Percentiles rank a stretch among this genome's conserved stretches.
Conservation (phyloP, 2,329 filamentous ascomycete genomes). For the Cladobotryum protrusum region DNA sequence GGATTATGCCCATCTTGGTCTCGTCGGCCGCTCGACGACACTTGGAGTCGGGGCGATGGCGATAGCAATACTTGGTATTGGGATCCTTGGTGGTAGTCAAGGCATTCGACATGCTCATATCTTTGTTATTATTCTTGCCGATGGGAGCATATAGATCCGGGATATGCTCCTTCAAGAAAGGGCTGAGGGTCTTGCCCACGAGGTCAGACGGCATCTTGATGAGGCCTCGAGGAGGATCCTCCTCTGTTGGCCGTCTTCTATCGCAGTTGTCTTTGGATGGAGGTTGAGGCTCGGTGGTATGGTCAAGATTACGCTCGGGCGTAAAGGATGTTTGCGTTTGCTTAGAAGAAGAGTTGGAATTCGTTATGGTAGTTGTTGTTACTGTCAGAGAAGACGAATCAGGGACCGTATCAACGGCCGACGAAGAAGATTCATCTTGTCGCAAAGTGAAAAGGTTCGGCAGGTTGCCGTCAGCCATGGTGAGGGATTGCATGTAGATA, state of each 20-base stretch:
- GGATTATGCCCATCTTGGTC: conserved; percentile 90
- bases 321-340: not conserved
- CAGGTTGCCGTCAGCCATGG: conserved; percentile 6
- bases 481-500: conserved; percentile 12
- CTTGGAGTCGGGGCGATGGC: conserved; percentile 88
- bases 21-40: conserved; percentile 91
- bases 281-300: conserved; percentile 16
- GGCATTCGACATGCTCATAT: conserved; percentile 14
- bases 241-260: conserved; percentile 43
- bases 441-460: not conserved
- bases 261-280: conserved; percentile 43
- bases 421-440: conserved; percentile 3
- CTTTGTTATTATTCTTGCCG: conserved; percentile 46
- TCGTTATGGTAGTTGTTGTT: not conserved
- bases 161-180: conserved; percentile 87
- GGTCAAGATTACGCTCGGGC: not conserved
- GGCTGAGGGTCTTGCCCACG: conserved; percentile 71
- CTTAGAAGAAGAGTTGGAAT: not conserved
- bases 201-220: conserved; percentile 58
- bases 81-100: conserved; percentile 42
- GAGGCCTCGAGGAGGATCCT: conserved; percentile 37
- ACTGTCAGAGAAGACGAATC: not conserved
- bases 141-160: conserved; percentile 81
- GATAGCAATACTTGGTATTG: conserved; percentile 92
- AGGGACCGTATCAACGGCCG: not conserved